Conservation (phyloP, 768 basidiomycete genomes). For the Basidioascus undulatus region DNA sequence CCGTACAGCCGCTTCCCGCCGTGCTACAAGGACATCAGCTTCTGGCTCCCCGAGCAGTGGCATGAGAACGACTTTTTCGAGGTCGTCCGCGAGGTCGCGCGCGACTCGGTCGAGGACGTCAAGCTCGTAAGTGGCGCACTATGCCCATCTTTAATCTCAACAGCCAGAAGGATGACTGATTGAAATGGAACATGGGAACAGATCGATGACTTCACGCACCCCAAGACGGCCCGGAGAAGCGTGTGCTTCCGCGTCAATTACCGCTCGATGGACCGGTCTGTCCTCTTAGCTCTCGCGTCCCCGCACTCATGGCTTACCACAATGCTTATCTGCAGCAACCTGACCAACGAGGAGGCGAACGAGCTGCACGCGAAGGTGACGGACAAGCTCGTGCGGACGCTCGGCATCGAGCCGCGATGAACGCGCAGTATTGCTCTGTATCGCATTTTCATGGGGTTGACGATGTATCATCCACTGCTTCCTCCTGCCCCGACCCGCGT, state of each 20-base stretch:
- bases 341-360: constrained; percentile 77
- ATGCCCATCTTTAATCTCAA: neutral
- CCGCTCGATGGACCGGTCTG: constrained; percentile 72
- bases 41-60: constrained; percentile 47
- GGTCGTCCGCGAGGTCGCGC: constrained; percentile 70
- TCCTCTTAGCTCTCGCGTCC: neutral
- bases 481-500: no score
- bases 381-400: constrained; percentile 15
- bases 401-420: constrained; percentile 23
- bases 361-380: constrained; percentile 31
- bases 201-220: constrained; percentile 81
- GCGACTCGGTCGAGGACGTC: constrained; percentile 79
- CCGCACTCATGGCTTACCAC: neutral
- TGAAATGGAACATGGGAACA: constrained; percentile 16
- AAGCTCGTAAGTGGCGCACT: constrained; percentile 32
- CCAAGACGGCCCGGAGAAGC: constrained; percentile 55
- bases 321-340: constrained; percentile 28
- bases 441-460: no score
- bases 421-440: no score
- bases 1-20: constrained; percentile 66
- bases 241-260: constrained; percentile 81
- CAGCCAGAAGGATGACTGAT: neutral
- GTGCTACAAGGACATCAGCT: constrained; percentile 83
- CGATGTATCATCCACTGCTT: no score
- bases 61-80: constrained; percentile 98